Evolutionary conservation across 768 basidiomycete species (phyloP), one percentile per base, ranked within the genome.

Genomic region (Mycena venus): DNA sequence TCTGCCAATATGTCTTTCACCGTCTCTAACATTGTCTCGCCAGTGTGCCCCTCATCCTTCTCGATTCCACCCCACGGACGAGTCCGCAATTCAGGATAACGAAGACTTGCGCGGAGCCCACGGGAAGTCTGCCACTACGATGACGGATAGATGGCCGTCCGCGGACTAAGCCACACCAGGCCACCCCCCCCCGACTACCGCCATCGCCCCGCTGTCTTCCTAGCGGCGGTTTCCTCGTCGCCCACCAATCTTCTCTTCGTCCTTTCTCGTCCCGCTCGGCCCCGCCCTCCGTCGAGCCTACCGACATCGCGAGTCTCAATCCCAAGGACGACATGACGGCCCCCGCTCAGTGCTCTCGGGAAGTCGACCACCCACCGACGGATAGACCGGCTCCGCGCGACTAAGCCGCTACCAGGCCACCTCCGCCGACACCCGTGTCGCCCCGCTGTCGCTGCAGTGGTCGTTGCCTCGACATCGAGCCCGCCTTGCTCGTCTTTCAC

Each of bases 151-250:
- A 23, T 44, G 61, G 11, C 21, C n/a, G 12, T 47, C 44, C 44
- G 62, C 14, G 21, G 42, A 27, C 61, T 63, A 63, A 21, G 42
- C 9, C 61, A 21, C 29, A 31, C 27, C 29, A 49, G 62, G 21
- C 44, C 38, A 19, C 62, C 56, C n/a, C 62, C n/a, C 44, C 6
- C 60, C 40, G 62, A 49, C 56, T 17, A n/a, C 44, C 40, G 19
- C n/a, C 62, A 23, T 34, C 62, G 62, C 62, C 62, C 62, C 62
- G 44, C 44, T n/a, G 62, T 34, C 62, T 12, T n/a, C 12, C 29
- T 8, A n/a, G 29, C 12, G 14, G 58, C 8, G 11, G 56, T 58
- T 58, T 32, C 56, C 34, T 5, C 61, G 27, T 32, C 29, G 44
- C 42, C 2, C 19, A 11, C 27, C 44, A 44, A 3, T 9, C 31